Evolutionary conservation across 2,329 filamentous ascomycete genomes (phyloP).

Genomic region (Stachybotrys chartarum): DNA sequence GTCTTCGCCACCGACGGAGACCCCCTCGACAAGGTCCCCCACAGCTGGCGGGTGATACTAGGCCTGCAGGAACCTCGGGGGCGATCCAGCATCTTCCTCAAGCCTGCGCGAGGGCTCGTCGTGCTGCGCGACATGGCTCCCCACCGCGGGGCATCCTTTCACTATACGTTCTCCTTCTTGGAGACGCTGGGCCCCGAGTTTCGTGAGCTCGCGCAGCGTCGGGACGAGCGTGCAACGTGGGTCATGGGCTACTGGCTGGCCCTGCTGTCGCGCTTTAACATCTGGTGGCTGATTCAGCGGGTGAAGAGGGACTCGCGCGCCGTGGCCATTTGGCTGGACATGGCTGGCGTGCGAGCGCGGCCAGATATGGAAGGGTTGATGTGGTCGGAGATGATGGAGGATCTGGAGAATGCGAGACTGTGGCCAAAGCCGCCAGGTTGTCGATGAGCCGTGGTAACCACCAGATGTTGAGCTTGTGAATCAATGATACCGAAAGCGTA

Average conservation of each 20-base stretch:
- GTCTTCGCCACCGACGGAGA: constrained; percentile 6
- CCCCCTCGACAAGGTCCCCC: constrained; percentile 2
- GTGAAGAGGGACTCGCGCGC: constrained; percentile 9
- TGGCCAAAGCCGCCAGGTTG: neutral
- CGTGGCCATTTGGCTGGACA: constrained; percentile 10
- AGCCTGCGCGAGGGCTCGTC: constrained; percentile 8
- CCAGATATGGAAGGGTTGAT: constrained; percentile 8
- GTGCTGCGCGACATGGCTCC: constrained; percentile 5
- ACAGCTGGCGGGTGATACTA: constrained; percentile 7
- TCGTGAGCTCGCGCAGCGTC: constrained; percentile 8
- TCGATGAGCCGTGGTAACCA: neutral
- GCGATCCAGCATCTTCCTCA: neutral
- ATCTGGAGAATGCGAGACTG: constrained; percentile 7
- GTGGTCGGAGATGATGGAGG: constrained; percentile 13
- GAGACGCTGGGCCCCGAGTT: constrained; percentile 12
- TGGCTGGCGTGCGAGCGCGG: constrained; percentile 4
- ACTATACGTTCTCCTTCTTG: constrained; percentile 12
- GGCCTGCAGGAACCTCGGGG: neutral
- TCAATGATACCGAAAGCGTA: too few species aligned
- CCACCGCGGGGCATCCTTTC: constrained; percentile 6
- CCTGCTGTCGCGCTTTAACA: constrained; percentile 11
- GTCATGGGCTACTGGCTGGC: constrained; percentile 16
- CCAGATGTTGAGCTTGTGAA: too few species aligned
- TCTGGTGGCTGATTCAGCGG: constrained; percentile 14
- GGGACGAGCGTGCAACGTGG: constrained; percentile 14